Percentiles rank a stretch among this genome's conserved stretches.
Evolutionary conservation across 768 basidiomycete species (phyloP).

Genomic region (Leucosporidium yakuticum): DNA sequence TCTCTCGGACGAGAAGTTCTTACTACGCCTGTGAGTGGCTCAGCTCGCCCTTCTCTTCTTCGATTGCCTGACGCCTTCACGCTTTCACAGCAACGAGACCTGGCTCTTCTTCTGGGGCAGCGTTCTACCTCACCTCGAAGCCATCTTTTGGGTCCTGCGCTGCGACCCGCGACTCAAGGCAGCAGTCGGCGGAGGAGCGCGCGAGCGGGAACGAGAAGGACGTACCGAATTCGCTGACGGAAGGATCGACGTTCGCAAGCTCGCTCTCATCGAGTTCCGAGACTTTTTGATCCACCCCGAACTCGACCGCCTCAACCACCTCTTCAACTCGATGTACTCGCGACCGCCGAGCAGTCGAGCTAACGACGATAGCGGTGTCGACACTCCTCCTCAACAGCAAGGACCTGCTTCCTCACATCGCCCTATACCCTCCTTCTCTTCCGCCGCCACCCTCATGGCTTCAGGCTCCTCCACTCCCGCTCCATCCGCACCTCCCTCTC

Average conservation of each 20-base stretch:
- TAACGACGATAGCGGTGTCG: background rate
- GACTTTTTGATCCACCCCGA: conserved; percentile 37
- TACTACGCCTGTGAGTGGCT: conserved; percentile 19
- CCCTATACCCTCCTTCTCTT: background rate
- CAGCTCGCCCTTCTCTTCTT: background rate
- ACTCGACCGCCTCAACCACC: conserved; percentile 5
- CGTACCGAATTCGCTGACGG: conserved; percentile 7
- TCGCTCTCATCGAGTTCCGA: conserved; percentile 37
- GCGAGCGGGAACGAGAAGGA: conserved; percentile 8
- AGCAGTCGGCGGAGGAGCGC: conserved; percentile 3
- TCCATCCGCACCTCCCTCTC: background rate
- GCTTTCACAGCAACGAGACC: conserved; percentile 34
- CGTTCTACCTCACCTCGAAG: conserved; percentile 40
- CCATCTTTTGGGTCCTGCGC: conserved; percentile 39
- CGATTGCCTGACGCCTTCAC: background rate
- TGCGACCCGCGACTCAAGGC: conserved; percentile 32
- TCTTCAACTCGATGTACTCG: conserved; percentile 6
- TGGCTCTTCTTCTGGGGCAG: conserved; percentile 42
- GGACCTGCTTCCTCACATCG: background rate
- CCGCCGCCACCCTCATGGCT: background rate
- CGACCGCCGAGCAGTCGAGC: conserved; percentile 5
- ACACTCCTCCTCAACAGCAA: background rate
- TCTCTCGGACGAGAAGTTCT: conserved; percentile 26
- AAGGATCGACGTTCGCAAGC: conserved; percentile 33
- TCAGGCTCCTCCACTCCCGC: background rate